phyloP scores from a whole-genome alignment of 148 eudicot species.

The Rhododendron molle region DNA sequence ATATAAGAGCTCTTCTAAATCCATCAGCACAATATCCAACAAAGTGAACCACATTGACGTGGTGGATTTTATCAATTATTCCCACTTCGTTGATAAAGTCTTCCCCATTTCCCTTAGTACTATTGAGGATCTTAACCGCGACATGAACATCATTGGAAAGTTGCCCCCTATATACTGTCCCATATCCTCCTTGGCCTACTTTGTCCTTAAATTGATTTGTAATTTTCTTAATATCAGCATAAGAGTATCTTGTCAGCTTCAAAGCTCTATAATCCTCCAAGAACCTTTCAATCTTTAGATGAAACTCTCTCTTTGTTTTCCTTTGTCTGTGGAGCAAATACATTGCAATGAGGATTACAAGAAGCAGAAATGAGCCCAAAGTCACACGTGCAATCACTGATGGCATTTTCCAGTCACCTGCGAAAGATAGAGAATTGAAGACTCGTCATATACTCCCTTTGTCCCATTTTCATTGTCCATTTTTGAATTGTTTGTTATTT shows the following conservation, averaged over 20 bases:
- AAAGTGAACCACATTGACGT: background rate
- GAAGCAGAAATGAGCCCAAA: background rate
- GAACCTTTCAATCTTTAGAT: constrained; percentile 10
- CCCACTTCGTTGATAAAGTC: background rate
- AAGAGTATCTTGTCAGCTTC: constrained; percentile 22
- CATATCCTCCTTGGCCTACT: constrained; percentile 23
- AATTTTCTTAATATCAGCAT: constrained; percentile 16
- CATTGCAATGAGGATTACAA: background rate
- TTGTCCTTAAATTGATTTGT: constrained; percentile 10
- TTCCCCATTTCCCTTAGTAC: background rate
- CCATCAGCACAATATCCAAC: background rate
- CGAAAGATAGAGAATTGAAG: background rate
- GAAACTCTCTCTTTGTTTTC: constrained; percentile 5
- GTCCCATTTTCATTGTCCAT: too few species aligned
- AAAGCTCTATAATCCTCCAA: constrained; percentile 21
- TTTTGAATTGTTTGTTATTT: too few species aligned
- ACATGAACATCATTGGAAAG: constrained; percentile 22
- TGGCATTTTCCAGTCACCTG: background rate
- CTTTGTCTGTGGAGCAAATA: background rate
- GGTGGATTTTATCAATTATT: background rate
- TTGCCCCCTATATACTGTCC: constrained; percentile 25
- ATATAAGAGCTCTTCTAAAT: background rate
- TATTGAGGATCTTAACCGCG: background rate
- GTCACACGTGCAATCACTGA: background rate
- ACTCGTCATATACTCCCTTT: background rate